Percentiles rank a stretch among this genome's conserved stretches.
phyloP scores from a whole-genome alignment of 2,329 filamentous ascomycete species.

The Clonostachys solani region DNA sequence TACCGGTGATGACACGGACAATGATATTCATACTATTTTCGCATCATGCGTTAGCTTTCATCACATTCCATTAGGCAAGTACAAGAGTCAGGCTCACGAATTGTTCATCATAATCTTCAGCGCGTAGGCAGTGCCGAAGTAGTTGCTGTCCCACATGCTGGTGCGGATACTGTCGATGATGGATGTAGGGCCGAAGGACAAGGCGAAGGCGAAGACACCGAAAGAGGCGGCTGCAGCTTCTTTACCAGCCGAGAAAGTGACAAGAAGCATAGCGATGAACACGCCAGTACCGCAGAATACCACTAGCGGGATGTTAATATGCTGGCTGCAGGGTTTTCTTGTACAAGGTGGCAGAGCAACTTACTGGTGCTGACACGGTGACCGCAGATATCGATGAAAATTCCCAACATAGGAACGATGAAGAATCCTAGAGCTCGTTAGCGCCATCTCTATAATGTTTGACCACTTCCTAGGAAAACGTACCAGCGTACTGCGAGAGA shows the following conservation, averaged over 20 bases:
- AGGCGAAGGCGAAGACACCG: conserved; percentile 44
- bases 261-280: conserved; percentile 40
- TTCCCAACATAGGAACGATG: conserved; percentile 42
- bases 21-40: conserved; percentile 43
- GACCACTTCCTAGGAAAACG: too few relatives aligned
- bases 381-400: conserved; percentile 46
- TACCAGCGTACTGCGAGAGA: conserved; percentile 37
- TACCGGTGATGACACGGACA: conserved; percentile 42
- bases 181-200: conserved; percentile 39
- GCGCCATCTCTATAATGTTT: too few relatives aligned
- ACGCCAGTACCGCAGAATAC: conserved; percentile 39
- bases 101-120: conserved; percentile 52
- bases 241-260: conserved; percentile 36
- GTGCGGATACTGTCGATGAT: conserved; percentile 51
- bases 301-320: conserved; percentile 12
- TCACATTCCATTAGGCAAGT: too few relatives aligned
- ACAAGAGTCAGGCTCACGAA: conserved; percentile 1
- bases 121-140: conserved; percentile 47
- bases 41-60: neutral
- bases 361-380: conserved; percentile 30
- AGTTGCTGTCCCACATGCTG: conserved; percentile 43
- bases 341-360: neutral
- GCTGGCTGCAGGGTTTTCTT: neutral
- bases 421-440: conserved; percentile 30
- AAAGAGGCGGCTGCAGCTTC: conserved; percentile 48